Percentiles rank a stretch among this genome's conserved stretches.
phyloP scores from a whole-genome alignment of 345 rosid genomes.

The Lagerstroemia speciosa region DNA sequence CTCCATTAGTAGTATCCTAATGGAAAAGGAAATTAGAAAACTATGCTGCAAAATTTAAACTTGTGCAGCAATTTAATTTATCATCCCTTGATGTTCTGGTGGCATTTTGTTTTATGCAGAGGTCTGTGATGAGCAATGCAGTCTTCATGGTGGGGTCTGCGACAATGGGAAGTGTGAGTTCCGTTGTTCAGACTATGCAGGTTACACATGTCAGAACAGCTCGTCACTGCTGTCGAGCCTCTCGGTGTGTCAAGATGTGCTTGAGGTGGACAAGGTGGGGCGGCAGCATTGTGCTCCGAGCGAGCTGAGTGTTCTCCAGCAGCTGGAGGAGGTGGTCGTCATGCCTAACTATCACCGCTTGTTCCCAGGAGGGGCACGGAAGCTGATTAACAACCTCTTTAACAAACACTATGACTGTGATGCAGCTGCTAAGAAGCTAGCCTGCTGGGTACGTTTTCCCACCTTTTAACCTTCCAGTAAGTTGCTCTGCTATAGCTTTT shows the following conservation, averaged over 20 bases:
- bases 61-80: background rate
- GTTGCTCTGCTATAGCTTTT: background rate
- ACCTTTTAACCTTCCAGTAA: background rate
- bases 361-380: constrained; percentile 80
- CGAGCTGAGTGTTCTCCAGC: constrained; percentile 84
- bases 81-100: background rate
- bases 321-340: constrained; percentile 95
- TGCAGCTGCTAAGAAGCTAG: constrained; percentile 80
- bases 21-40: background rate
- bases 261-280: constrained; percentile 64
- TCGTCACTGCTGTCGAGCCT: constrained; percentile 72
- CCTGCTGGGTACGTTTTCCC: constrained; percentile 73
- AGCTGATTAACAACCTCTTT: constrained; percentile 69
- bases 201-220: constrained; percentile 96
- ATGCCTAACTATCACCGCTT: constrained; percentile 89
- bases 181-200: constrained; percentile 98
- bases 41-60: background rate
- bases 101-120: constrained; percentile 36
- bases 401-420: constrained; percentile 60
- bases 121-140: constrained; percentile 95
- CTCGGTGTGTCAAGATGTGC: constrained; percentile 74
- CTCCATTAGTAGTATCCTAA: background rate
- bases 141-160: constrained; percentile 99
- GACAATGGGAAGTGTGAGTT: constrained; percentile 98
- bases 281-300: constrained; percentile 94